Conservation (phyloP, 768 basidiomycete genomes). For the Agrocybe pediades region DNA sequence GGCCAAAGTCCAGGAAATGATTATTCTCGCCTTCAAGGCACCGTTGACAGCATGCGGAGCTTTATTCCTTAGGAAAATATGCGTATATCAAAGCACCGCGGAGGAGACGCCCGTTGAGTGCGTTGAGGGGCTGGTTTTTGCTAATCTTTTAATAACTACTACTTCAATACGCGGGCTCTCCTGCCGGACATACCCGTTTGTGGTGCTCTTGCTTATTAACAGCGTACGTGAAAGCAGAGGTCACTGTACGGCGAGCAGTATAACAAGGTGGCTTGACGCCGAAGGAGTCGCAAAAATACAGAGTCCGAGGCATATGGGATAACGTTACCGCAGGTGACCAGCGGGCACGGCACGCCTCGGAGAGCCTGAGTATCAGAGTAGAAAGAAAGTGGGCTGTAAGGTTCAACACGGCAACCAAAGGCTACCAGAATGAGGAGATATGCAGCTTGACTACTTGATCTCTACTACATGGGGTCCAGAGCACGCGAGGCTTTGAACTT, state of each 20-base stretch:
- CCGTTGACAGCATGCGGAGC: not conserved
- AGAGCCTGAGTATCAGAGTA: not conserved
- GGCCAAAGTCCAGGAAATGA: too few species aligned
- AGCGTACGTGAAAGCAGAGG: not conserved
- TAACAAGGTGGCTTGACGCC: conserved; percentile 1
- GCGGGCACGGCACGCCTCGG: conserved; percentile 11
- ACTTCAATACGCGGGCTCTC: not conserved
- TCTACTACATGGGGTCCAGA: too few species aligned
- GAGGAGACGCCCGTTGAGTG: conserved; percentile 10
- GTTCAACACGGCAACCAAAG: not conserved
- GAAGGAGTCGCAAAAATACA: conserved; percentile 15
- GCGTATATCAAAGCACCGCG: conserved; percentile 15
- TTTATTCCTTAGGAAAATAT: not conserved
- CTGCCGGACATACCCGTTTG: conserved; percentile 5
- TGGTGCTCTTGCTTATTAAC: not conserved
- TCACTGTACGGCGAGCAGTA: not conserved
- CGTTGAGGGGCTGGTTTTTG: conserved; percentile 2
- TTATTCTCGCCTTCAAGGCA: not conserved
- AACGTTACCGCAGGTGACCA: conserved; percentile 1
- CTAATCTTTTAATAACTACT: not conserved
- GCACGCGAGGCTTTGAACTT: too few species aligned
- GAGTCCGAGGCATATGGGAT: conserved; percentile 10
- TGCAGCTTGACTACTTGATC: too few species aligned
- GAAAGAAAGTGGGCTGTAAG: not conserved
- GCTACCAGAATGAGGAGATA: not conserved